These are phyloP conservation scores for Sorghum bicolor DNA, from an alignment of 176 grass and related monocot species.

Conservation along the genomic window DNA sequence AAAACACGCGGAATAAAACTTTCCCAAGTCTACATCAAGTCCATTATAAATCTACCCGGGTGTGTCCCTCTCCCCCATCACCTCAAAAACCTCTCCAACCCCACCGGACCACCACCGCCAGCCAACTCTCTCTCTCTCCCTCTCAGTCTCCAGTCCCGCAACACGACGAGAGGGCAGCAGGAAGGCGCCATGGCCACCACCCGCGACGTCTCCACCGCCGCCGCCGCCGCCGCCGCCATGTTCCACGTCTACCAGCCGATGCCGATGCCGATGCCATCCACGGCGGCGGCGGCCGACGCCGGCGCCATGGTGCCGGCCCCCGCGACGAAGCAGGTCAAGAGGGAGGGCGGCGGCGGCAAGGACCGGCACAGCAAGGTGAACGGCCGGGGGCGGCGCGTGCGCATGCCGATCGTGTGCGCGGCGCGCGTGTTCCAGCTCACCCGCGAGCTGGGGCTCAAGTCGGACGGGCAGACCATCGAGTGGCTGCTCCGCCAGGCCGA, in stretches of 20 bases:
- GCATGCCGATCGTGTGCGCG: conserved; percentile 95
- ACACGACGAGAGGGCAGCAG: background rate
- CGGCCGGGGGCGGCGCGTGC: conserved; percentile 80
- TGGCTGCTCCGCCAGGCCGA: conserved; percentile 97
- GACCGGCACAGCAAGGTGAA: conserved; percentile 99
- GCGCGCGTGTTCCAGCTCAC: conserved; percentile 97
- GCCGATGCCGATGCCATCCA: background rate
- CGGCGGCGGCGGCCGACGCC: background rate
- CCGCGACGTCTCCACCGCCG: conserved; percentile 22
- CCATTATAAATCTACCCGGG: conserved; percentile 43
- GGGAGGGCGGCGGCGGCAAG: conserved; percentile 45
- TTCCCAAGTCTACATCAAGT: background rate
- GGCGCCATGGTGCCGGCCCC: background rate
- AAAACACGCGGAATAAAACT: background rate
- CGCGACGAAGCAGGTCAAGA: conserved; percentile 25
- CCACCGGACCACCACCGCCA: conserved; percentile 30
- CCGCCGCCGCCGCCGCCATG: conserved; percentile 24
- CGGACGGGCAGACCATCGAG: conserved; percentile 94
- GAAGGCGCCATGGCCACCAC: conserved; percentile 32
- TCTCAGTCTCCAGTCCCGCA: background rate
- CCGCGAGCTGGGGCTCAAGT: conserved; percentile 93
- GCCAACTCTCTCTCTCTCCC: background rate
- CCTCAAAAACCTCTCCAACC: conserved; percentile 36
- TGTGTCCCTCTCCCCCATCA: conserved; percentile 31
- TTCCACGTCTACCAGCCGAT: conserved; percentile 39